Base-by-base conservation (phyloP, 441 rosid species). In the Adansonia gregorii region DNA sequence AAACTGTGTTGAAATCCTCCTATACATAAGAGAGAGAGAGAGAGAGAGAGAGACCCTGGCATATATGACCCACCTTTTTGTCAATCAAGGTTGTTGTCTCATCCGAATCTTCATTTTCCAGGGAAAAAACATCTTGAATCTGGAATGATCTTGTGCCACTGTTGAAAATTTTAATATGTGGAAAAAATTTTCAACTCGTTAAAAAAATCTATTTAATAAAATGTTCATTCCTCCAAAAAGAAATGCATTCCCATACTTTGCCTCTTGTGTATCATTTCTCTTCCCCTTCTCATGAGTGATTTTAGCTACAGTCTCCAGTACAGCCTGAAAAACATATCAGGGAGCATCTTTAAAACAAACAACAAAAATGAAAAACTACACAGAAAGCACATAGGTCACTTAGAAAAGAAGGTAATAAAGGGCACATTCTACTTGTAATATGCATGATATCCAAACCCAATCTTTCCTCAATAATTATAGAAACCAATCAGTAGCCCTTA, bases 71-170 rank as follows among this genome's bases (percentile, higher is more conserved):
- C 48, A 94, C 99, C 96, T 92, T 92, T 76, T 93, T 96, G 89
- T 96, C 99, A 82, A 96, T 93, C 79, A 96, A 86, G 79, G 98
- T 93, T 58, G 88, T 83, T 68, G 83, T 84, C 80, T 94, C 99
- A 79, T 96, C 98, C 54, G 98, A 93, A 80, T 96, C 97, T 81
- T 94, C 98, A 86, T 90, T 94, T 78, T 94, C 99, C 74, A 94
- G 82, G 35, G 94, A 84, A 88, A 96, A 94, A 24, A 96, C 99
- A 85, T 96, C 93, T 83, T 93, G 95, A 61, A 95, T 76, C 83
- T 91, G 98, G 77, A 96, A 96, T 3, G 98, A 69, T 85, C 87
- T 91, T 24, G 97, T 93, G 74, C 89, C 92, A 66, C 98, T 96
- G 80, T 17, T 14, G 52, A 66, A 76, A 78, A 52, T 51, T 49